These are phyloP conservation scores for Gossypium lobatum DNA, from an alignment of 441 rosid species.

Conservation along the genomic window DNA sequence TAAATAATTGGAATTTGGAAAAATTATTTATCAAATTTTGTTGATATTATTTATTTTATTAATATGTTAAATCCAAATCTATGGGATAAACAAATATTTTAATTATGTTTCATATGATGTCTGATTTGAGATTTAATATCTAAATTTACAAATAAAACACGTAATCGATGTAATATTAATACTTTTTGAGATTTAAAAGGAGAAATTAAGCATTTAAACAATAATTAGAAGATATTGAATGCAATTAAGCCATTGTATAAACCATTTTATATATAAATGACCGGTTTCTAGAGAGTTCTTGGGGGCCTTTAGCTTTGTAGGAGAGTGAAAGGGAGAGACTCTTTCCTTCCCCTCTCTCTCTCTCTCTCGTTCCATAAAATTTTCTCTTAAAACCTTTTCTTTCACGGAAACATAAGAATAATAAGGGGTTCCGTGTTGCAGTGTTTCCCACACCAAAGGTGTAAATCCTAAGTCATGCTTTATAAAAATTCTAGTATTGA, in stretches of 20 bases:
- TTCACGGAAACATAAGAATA: neutral
- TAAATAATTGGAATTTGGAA: too few relatives aligned
- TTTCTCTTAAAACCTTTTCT: neutral
- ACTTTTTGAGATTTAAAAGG: too few relatives aligned
- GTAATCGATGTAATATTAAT: too few relatives aligned
- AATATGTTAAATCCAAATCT: too few relatives aligned
- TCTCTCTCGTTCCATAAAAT: too few relatives aligned
- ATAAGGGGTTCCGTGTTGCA: slow-evolving; percentile 14
- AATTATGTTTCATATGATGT: neutral
- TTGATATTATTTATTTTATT: too few relatives aligned
- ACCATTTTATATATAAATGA: slow-evolving; percentile 14
- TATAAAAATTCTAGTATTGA: neutral
- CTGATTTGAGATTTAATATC: too few relatives aligned
- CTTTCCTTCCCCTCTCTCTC: neutral
- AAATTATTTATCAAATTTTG: too few relatives aligned
- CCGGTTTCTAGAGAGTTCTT: slow-evolving; percentile 49
- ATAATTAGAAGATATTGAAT: neutral
- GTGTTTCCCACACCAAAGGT: neutral
- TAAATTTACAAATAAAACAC: too few relatives aligned
- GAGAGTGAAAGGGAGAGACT: neutral
- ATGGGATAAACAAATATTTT: neutral
- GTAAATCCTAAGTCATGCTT: neutral
- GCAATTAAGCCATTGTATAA: neutral
- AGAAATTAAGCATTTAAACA: too few relatives aligned
- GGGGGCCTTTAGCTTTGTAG: slow-evolving; percentile 12